phyloP scores from a whole-genome alignment of 495 filamentous ascomycete species.

The Platismatia glauca region DNA sequence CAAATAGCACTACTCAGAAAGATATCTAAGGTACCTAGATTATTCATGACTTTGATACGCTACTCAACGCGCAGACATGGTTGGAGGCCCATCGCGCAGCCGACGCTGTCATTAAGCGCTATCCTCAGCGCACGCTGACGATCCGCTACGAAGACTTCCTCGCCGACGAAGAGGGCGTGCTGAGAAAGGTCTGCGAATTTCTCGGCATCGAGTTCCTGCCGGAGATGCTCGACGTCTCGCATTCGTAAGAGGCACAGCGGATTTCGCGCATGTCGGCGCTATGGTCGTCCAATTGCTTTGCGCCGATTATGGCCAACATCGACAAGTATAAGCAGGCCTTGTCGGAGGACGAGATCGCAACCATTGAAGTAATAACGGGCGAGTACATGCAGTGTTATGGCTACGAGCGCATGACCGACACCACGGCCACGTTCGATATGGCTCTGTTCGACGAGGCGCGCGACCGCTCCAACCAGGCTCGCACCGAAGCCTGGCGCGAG shows the following conservation, averaged over 20 bases:
- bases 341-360: slow-evolving; percentile 4
- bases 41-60: no score
- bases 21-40: no score
- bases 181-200: slow-evolving; percentile 1
- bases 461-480: slow-evolving; percentile 6
- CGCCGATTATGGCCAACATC: slow-evolving; percentile 3
- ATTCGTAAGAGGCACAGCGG: neutral
- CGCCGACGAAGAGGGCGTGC: slow-evolving; percentile 1
- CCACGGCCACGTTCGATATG: no score
- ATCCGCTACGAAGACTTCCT: slow-evolving; percentile 2
- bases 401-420: no score
- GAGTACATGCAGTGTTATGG: neutral
- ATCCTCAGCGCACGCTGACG: slow-evolving; percentile 3
- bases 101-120: neutral
- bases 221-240: slow-evolving; percentile 1
- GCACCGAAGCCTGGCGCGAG: slow-evolving; percentile 6
- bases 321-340: slow-evolving; percentile 6
- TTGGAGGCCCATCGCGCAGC: neutral
- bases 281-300: slow-evolving; percentile 1
- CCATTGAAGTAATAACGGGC: slow-evolving; percentile 6
- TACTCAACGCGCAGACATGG: no score
- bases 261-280: slow-evolving; percentile 3
- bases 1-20: no score
- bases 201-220: slow-evolving; percentile 2
- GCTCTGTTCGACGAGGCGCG: neutral